Evolutionary conservation across 2,329 filamentous ascomycete species (phyloP), one percentile per base, ranked within the genome.

Genomic region (Bipolaris bicolor): DNA sequence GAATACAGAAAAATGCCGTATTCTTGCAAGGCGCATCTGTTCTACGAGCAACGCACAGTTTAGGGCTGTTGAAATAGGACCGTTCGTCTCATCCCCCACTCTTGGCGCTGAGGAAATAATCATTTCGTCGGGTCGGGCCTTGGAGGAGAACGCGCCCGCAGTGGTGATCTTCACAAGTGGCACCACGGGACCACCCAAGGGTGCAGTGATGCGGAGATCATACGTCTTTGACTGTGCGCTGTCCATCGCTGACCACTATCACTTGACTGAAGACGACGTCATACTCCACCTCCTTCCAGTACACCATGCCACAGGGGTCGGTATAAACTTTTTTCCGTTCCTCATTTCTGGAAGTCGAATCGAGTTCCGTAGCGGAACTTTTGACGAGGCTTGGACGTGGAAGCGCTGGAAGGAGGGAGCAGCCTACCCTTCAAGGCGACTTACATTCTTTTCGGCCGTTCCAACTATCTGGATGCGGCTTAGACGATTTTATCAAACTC

Each of bases 141-240:
- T 79, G 13, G 72, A 78, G 41, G 76, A 80, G 46, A 79, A 76
- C 53, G 75, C 62, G 15, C 74, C 76, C 1, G 76, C 72, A 4
- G 72, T 81, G 5, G 78, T 81, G 2, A 80, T 81, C 22, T 81
- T 80, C 67, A 81, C 78, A 3, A 79, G 76, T n/a, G 79, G 79
- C 1, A 81, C 78, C 0, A 81, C 79, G 1, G 80, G 79, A 0
- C 75, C 75, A 0, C 80, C 79, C 0, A 81, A 81, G 60, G 79
- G 78, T 15, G 76, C 77, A 24, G 77, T 81, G 0, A 80, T 80
- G 78, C 73, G 77, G 9, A 69, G 78, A 36, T 71, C 74, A 1
- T 80, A 76, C 59, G 70, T 77, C 9, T 77, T 77, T 55, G 71
- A 76, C 41, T 65, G 63, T 36, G 73, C 72, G 1, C 43, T 74